phyloP scores from a whole-genome alignment of 305 asterid genomes.

The Rubia occidens region DNA sequence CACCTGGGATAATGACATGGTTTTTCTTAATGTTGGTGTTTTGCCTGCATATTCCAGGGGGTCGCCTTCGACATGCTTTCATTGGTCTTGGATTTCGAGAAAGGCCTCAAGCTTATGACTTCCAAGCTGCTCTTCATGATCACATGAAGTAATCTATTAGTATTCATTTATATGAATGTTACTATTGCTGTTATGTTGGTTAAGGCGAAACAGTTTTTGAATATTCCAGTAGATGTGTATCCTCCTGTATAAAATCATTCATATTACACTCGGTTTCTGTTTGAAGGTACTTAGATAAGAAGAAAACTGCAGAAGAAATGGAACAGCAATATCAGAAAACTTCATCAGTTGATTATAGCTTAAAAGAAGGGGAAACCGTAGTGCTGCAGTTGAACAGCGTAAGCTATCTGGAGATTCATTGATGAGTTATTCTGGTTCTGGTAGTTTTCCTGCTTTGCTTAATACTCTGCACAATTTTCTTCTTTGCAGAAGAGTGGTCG shows the following conservation, averaged over 20 bases:
- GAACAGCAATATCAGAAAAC: conserved; percentile 77
- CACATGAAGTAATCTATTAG: conserved; percentile 69
- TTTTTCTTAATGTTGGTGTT: background rate
- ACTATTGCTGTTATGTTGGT: background rate
- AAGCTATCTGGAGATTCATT: conserved; percentile 16
- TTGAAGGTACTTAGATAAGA: conserved; percentile 77
- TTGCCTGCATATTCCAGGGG: conserved; percentile 37
- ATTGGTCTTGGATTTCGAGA: conserved; percentile 96
- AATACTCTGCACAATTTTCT: background rate
- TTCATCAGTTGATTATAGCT: conserved; percentile 78
- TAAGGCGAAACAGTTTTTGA: background rate
- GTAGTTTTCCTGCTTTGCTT: background rate
- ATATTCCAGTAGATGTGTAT: background rate
- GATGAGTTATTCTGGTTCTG: background rate
- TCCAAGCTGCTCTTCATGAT: conserved; percentile 96
- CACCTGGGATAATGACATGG: background rate
- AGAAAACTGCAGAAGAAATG: conserved; percentile 96
- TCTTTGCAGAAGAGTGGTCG: conserved; percentile 47
- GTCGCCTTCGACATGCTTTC: conserved; percentile 95
- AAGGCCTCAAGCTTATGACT: conserved; percentile 91
- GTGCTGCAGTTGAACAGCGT: conserved; percentile 81
- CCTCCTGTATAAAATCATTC: background rate
- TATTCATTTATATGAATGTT: conserved; percentile 6
- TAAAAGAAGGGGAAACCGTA: conserved; percentile 90
- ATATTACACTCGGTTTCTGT: conserved; percentile 16